These are phyloP conservation scores for Leccinum subatratum DNA, from an alignment of 1,284 basidiomycete species.

Conservation along the genomic window DNA sequence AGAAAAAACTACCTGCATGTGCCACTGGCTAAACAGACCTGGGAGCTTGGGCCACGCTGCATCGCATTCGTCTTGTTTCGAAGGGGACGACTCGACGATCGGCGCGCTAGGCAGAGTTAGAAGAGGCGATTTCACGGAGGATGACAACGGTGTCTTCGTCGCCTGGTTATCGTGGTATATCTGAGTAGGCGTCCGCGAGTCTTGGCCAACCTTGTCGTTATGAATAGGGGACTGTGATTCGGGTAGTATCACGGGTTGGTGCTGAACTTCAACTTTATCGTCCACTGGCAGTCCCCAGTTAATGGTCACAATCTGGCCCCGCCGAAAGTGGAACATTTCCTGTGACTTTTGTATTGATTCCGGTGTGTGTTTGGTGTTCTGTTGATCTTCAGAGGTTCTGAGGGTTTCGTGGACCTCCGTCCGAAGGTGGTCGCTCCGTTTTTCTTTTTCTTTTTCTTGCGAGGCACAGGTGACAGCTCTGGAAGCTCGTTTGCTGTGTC, in stretches of 20 bases:
- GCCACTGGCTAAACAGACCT: slow-evolving; percentile 18
- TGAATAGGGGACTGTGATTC: background rate
- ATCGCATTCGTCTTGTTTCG: slow-evolving; percentile 2
- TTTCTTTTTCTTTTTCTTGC: slow-evolving; percentile 10
- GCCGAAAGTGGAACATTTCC: slow-evolving; percentile 17
- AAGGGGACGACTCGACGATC: background rate
- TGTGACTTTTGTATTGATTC: background rate
- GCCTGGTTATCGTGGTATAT: background rate
- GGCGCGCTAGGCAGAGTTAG: background rate
- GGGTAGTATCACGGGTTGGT: background rate
- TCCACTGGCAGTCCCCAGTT: background rate
- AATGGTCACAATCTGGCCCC: slow-evolving; percentile 20
- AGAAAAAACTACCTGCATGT: slow-evolving; percentile 22
- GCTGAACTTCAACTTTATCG: background rate
- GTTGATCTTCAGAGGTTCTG: background rate
- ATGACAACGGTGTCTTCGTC: slow-evolving; percentile 4
- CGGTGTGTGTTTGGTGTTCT: background rate
- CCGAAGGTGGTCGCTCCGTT: background rate
- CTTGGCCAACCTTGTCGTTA: background rate
- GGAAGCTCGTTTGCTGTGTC: background rate
- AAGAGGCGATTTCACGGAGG: background rate
- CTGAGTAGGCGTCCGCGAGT: background rate
- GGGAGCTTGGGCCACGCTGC: slow-evolving; percentile 20
- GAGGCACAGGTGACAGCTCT: background rate
- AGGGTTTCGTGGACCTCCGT: background rate